Conservation (phyloP, 2,329 filamentous ascomycete genomes). For the Nannizziopsis arthrosporioides region DNA sequence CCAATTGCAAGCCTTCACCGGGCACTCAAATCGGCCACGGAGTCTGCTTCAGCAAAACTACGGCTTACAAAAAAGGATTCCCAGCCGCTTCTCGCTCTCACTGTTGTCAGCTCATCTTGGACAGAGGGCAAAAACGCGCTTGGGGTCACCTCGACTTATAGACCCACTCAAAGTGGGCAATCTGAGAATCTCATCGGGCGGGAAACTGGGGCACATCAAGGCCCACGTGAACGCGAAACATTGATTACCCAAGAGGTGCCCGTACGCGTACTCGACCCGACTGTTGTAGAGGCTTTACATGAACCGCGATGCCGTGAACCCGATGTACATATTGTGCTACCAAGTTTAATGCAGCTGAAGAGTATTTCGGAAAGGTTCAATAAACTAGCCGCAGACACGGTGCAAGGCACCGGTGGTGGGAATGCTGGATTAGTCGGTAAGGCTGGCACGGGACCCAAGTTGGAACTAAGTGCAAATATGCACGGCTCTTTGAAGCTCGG, state of each 20-base stretch:
- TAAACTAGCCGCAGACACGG: slow-evolving; percentile 52
- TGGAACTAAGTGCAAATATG: slow-evolving; percentile 90
- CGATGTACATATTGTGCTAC: slow-evolving; percentile 86
- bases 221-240: slow-evolving; percentile 68
- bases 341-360: slow-evolving; percentile 77
- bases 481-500: slow-evolving; percentile 72
- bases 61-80: slow-evolving; percentile 88
- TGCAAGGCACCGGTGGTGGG: slow-evolving; percentile 9
- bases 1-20: slow-evolving; percentile 78
- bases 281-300: slow-evolving; percentile 81
- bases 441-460: slow-evolving; percentile 43
- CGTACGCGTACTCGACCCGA: slow-evolving; percentile 74
- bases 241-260: slow-evolving; percentile 92
- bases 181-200: slow-evolving; percentile 32
- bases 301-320: slow-evolving; percentile 84
- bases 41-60: slow-evolving; percentile 69
- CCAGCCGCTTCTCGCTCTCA: slow-evolving; percentile 75
- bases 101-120: slow-evolving; percentile 56
- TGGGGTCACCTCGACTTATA: slow-evolving; percentile 31
- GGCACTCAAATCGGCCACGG: slow-evolving; percentile 78
- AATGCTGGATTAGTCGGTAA: slow-evolving; percentile 23
- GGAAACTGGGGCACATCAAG: slow-evolving; percentile 19
- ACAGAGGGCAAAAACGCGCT: slow-evolving; percentile 43
- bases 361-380: slow-evolving; percentile 93
- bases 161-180: slow-evolving; percentile 36